Evolutionary conservation across 2,329 filamentous ascomycete species (phyloP), one percentile per base, ranked within the genome.

Genomic region (Aspergillus hortae): DNA sequence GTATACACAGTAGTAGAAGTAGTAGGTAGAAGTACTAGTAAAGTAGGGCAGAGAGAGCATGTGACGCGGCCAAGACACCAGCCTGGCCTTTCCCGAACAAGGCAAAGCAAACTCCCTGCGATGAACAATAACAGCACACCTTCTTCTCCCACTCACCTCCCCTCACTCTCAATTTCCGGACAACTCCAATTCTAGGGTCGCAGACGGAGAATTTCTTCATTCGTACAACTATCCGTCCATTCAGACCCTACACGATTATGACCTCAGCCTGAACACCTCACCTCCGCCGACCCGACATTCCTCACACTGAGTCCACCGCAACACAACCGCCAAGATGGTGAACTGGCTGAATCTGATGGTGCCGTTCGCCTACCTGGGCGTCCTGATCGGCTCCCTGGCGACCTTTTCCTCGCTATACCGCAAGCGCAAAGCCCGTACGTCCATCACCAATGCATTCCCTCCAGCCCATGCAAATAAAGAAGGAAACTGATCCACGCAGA

Each of bases 361-460:
- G 65, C 92, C 94, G 54, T 83, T 96, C 67, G 87, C 90, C 75
- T 99, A 99, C 75, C 81, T 99, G 54, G 80, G 84, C 61, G 89
- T 97, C 54, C 86, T 99, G 50, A 81, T 89, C 66, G 90, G 91
- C 65, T 92, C 91, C 33, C 83, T 99, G 61, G 87, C 88, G 69
- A 94, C 90, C 59, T 99, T 99, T 76, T 95, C 90, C 44, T 89
- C 84, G 51, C 84, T 97, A 57, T 97, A 97, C 75, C 87, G 92
- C 65, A 92, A 94, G 76, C 85, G 94, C 72, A 94, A 96, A 82
- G 86, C 89, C 61, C 77, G 87, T 90, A 77, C 56, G 84, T 80
- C 51, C 50, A 52, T 33, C n/a, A n/a, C n/a, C n/a, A n/a, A n/a
- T n/a, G n/a, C n/a, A 23, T 23, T 23, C 21, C 21, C 3, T 14